These are phyloP conservation scores for Euryodendron excelsum DNA, from an alignment of 148 eudicot species.

Conservation along the genomic window DNA sequence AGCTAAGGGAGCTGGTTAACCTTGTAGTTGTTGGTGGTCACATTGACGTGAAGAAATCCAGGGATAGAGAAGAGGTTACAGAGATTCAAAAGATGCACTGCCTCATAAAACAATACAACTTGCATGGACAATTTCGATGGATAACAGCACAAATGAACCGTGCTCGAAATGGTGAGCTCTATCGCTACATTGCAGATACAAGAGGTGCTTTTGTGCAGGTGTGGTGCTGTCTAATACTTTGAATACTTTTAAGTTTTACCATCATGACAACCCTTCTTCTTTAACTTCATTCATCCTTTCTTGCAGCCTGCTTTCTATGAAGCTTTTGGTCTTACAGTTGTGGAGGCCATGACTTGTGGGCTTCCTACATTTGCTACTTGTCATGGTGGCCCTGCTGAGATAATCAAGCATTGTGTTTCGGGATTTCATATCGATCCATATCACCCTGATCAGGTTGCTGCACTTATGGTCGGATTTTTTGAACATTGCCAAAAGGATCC, in stretches of 20 bases:
- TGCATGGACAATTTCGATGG: constrained; percentile 33
- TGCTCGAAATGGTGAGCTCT: constrained; percentile 34
- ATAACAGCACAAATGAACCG: constrained; percentile 35
- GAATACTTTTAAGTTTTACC: no score
- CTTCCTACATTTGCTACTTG: constrained; percentile 36
- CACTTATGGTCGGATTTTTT: constrained; percentile 18
- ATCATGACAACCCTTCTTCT: background rate
- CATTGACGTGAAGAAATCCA: constrained; percentile 23
- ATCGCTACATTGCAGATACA: constrained; percentile 33
- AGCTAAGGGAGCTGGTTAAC: constrained; percentile 32
- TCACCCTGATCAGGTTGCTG: constrained; percentile 29
- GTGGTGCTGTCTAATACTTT: background rate
- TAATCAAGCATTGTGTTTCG: constrained; percentile 31
- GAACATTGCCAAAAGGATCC: constrained; percentile 21
- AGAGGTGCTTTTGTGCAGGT: constrained; percentile 37
- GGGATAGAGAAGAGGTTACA: constrained; percentile 34
- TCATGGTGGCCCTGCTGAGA: constrained; percentile 37
- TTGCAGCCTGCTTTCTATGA: constrained; percentile 39
- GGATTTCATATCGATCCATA: constrained; percentile 38
- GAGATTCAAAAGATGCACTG: constrained; percentile 32
- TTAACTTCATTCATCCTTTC: background rate
- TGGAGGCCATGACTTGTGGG: constrained; percentile 39
- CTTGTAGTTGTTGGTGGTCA: constrained; percentile 35
- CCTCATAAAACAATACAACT: constrained; percentile 24
- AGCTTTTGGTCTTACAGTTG: constrained; percentile 40